A percentile compares a stretch with the other conserved stretches of the same genome.
These are phyloP conservation scores for Talaromyces sp. DNA, from an alignment of 2,329 filamentous ascomycete species.

Conservation along the genomic window DNA sequence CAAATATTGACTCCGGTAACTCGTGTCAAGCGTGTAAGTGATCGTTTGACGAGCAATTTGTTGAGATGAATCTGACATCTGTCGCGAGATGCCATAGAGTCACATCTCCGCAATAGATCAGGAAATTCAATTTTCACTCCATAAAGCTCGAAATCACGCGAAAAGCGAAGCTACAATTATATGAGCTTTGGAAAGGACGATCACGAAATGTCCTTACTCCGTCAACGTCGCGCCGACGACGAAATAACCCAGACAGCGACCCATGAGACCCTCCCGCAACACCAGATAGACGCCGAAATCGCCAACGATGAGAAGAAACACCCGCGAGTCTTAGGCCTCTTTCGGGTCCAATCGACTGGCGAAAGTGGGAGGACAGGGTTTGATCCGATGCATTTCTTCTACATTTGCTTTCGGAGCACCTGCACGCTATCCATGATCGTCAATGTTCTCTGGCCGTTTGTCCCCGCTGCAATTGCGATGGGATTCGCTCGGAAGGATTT, in stretches of 20 bases:
- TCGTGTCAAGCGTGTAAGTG: neutral
- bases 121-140: neutral
- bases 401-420: constrained; percentile 62
- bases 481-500: constrained; percentile 55
- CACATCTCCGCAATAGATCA: neutral
- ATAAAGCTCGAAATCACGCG: neutral
- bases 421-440: constrained; percentile 62
- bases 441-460: constrained; percentile 72
- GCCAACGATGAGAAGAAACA: neutral
- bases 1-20: neutral
- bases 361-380: constrained; percentile 68
- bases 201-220: constrained; percentile 14
- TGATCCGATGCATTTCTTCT: constrained; percentile 61
- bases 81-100: neutral
- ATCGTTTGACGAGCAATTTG: neutral
- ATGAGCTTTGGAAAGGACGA: neutral
- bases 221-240: constrained; percentile 13
- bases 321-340: constrained; percentile 13
- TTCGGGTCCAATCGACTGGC: constrained; percentile 46
- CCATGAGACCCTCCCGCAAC: constrained; percentile 11
- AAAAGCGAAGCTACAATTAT: neutral
- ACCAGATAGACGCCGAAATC: constrained; percentile 3
- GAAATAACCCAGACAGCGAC: constrained; percentile 3
- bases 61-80: neutral
- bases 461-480: constrained; percentile 68